A percentile compares a stretch with the other conserved stretches of the same genome.
Evolutionary conservation across 768 basidiomycete species (phyloP).

Genomic region (Boletus fagicola): DNA sequence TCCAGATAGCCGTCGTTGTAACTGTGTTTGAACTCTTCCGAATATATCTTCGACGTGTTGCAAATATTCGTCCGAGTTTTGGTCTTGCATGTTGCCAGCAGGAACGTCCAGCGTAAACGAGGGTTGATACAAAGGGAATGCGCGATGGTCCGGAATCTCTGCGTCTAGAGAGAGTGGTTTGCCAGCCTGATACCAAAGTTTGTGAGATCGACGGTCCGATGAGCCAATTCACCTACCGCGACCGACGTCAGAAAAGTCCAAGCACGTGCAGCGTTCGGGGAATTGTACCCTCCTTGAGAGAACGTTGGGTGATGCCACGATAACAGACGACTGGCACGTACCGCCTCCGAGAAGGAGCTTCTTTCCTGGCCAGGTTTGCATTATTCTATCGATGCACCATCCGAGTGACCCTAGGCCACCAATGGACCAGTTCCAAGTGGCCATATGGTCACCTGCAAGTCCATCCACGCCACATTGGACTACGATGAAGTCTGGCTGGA

Average conservation of each 20-base stretch:
- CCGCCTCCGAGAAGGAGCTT: slow-evolving; percentile 79
- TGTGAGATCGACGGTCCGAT: background rate
- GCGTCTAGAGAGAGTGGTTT: slow-evolving; percentile 54
- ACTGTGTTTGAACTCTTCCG: slow-evolving; percentile 28
- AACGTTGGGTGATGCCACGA: slow-evolving; percentile 4
- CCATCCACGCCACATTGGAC: slow-evolving; percentile 89
- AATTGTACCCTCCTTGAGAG: slow-evolving; percentile 73
- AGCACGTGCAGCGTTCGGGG: slow-evolving; percentile 79
- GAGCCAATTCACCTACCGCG: slow-evolving; percentile 46
- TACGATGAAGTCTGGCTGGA: slow-evolving; percentile 74
- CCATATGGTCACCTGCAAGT: slow-evolving; percentile 79
- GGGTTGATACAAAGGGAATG: slow-evolving; percentile 73
- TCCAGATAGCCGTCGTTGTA: slow-evolving; percentile 20
- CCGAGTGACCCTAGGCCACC: slow-evolving; percentile 60
- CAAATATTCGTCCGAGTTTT: slow-evolving; percentile 64
- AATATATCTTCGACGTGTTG: slow-evolving; percentile 42
- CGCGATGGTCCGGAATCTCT: slow-evolving; percentile 72
- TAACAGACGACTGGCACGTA: slow-evolving; percentile 24
- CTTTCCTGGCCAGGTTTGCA: slow-evolving; percentile 56
- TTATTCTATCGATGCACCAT: slow-evolving; percentile 58
- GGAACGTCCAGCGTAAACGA: slow-evolving; percentile 80
- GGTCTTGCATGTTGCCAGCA: slow-evolving; percentile 69
- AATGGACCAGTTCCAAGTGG: slow-evolving; percentile 70
- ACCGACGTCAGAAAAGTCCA: slow-evolving; percentile 83
- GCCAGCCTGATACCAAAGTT: slow-evolving; percentile 43